Base-by-base conservation (phyloP, 2,329 filamentous ascomycete species). In the Grosmannia serpens region DNA sequence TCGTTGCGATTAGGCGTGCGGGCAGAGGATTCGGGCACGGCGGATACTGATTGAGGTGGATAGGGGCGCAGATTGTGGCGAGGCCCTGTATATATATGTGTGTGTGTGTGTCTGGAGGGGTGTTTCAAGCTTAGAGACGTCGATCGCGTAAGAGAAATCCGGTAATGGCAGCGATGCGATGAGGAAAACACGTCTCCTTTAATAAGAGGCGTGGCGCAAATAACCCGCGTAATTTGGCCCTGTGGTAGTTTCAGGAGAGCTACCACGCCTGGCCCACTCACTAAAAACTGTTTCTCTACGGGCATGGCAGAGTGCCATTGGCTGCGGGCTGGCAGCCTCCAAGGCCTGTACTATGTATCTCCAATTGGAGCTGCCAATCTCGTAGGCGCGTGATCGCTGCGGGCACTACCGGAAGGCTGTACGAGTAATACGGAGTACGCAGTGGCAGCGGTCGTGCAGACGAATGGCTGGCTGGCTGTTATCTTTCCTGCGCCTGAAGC, bases 1-100 rank as follows among this genome's bases (percentile, higher is more conserved):
- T 89, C 10, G 29, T 58, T 46, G 52, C 46, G 41, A 46, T 49
- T 33, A 35, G 38, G 26, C 20, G 24, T 26, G 38, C 31, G n/a
- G 13, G 22, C n/a, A 38, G 20, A 22, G 49, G 26, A 20, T 17
- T 26, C 17, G 52, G 20, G 41, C 20, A 44, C 3, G 17, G 38
- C 35, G 53, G 53, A 29, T 55, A 27, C 33, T 20, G 15, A 15
- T 17, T 41, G 38, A 5, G 38, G 38, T n/a, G 2, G n/a, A 20
- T 38, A 38, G 17, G 20, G 20, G 20, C 6, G 41, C 7, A 44
- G 41, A 44, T 20, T 2, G 41, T 44, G 17, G 41, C 8, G 41
- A 20, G 41, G 41, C n/a, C 41, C 41, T n/a, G 41, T n/a, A n/a
- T n/a, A n/a, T n/a, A n/a, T n/a, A n/a, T n/a, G n/a, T n/a, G n/a